Percentiles rank a stretch among this genome's conserved stretches.
These are phyloP conservation scores for Paxillus ammoniavirescens DNA, from an alignment of 768 basidiomycete genomes.

Conservation along the genomic window DNA sequence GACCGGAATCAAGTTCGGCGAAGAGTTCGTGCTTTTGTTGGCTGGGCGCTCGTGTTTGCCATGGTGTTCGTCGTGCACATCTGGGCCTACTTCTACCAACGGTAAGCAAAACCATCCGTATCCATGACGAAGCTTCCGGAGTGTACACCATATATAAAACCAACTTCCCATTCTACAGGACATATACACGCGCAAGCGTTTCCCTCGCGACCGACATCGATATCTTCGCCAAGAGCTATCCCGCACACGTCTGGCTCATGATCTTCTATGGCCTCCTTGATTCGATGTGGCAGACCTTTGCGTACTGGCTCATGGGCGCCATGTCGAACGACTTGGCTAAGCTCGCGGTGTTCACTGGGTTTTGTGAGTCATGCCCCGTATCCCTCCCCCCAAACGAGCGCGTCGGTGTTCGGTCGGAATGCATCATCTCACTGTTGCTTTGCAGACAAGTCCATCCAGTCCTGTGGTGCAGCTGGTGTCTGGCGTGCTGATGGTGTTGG, in stretches of 20 bases:
- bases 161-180: conserved; percentile 24
- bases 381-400: not conserved
- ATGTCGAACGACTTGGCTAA: conserved; percentile 83
- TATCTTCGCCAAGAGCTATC: conserved; percentile 54
- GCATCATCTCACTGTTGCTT: not conserved
- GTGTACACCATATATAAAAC: too few species aligned
- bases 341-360: conserved; percentile 78
- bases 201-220: conserved; percentile 47
- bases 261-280: conserved; percentile 77
- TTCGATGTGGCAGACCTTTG: conserved; percentile 82
- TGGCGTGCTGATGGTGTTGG: conserved; percentile 70
- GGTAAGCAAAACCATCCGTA: conserved; percentile 35
- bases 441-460: conserved; percentile 73
- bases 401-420: not conserved
- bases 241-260: conserved; percentile 59
- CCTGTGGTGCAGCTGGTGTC: conserved; percentile 65
- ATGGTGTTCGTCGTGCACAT: conserved; percentile 70
- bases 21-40: conserved; percentile 66
- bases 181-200: conserved; percentile 60
- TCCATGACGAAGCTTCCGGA: not conserved
- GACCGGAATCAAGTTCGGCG: conserved; percentile 57
- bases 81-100: conserved; percentile 81
- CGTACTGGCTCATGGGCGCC: conserved; percentile 84
- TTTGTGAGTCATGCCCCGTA: conserved; percentile 53
- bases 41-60: conserved; percentile 62